Evolutionary conservation across 306 rosid genomes (phyloP), one percentile per base, ranked within the genome.

Genomic region (Prunus armeniaca): DNA sequence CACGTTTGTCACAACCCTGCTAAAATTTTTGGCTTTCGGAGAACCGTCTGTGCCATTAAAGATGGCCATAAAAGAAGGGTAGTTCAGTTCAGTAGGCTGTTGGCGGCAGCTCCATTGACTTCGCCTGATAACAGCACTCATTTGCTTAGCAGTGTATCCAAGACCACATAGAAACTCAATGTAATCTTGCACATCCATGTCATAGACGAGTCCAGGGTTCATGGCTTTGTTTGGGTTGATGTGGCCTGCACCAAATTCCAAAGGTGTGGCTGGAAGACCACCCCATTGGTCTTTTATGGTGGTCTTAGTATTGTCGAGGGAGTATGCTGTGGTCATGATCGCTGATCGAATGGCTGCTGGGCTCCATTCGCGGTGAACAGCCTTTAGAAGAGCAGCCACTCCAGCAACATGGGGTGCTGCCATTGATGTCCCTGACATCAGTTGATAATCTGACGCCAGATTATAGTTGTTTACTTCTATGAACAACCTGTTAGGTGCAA

Each of bases 401-500:
- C 74, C 84, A 1, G 81, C 61, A 18, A 81, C 69, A 50, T 76
- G 84, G 0, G 84, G 84, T 43, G 74, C 68, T 14, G 81, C 51
- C 78, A 76, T 65, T 14, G 84, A 81, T 5, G 81, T 71, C 19
- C 78, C 77, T 2, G 78, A 76, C 2, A 64, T 2, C 12, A 81
- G 3, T 34, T 13, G 30, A 55, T 71, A 71, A 3, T 55, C 65
- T 71, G 76, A 9, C 2, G 12, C 65, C 11, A 71, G 38, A 13
- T 34, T 18, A 19, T 71, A 71, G 6, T 52, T 34, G 9, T 22
- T 8, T 19, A 71, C 51, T 55, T n/a, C 11, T 9, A n/a, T 55
- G n/a, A 67, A 72, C 0, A 61, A 1, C 34, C 24, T 20, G 25
- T 58, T 15, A 10, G 73, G 73, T 0, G 78, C 69, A 71, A 79